These are phyloP conservation scores for Breynia disticha DNA, from an alignment of 441 rosid genomes.

Conservation along the genomic window DNA sequence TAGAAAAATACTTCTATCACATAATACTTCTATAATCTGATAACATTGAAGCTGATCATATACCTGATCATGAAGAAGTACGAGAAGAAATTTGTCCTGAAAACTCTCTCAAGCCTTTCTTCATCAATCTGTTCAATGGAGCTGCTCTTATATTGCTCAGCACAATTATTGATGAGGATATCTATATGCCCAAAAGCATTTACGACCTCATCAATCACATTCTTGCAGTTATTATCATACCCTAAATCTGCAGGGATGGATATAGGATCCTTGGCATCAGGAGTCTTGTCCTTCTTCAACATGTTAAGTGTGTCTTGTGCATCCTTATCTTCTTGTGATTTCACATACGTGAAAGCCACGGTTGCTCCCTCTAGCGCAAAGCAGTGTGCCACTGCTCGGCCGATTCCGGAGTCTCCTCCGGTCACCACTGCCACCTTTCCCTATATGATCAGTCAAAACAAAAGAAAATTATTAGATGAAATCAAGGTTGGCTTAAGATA, in stretches of 20 bases:
- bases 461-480: too few relatives aligned
- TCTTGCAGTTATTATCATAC: conserved; percentile 54
- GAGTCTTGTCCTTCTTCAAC: conserved; percentile 37
- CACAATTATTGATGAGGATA: conserved; percentile 47
- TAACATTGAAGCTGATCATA: too few relatives aligned
- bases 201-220: conserved; percentile 44
- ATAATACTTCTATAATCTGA: too few relatives aligned
- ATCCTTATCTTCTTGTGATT: conserved; percentile 54
- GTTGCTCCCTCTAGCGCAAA: conserved; percentile 60
- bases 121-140: conserved; percentile 49
- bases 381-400: conserved; percentile 46
- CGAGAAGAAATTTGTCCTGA: conserved; percentile 48
- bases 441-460: conserved; percentile 17
- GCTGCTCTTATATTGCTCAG: conserved; percentile 29
- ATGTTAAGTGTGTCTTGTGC: conserved; percentile 47
- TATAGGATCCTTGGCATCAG: conserved; percentile 52
- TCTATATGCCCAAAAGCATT: conserved; percentile 43
- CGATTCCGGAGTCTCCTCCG: conserved; percentile 79
- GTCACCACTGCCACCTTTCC: conserved; percentile 71
- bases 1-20: too few relatives aligned
- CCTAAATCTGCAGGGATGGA: conserved; percentile 53
- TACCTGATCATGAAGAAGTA: conserved; percentile 31
- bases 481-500: too few relatives aligned
- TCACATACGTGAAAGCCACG: conserved; percentile 63
- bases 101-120: conserved; percentile 41